These are phyloP conservation scores for Fraxinus paxiana DNA, from an alignment of 305 asterid genomes.

Conservation along the genomic window DNA sequence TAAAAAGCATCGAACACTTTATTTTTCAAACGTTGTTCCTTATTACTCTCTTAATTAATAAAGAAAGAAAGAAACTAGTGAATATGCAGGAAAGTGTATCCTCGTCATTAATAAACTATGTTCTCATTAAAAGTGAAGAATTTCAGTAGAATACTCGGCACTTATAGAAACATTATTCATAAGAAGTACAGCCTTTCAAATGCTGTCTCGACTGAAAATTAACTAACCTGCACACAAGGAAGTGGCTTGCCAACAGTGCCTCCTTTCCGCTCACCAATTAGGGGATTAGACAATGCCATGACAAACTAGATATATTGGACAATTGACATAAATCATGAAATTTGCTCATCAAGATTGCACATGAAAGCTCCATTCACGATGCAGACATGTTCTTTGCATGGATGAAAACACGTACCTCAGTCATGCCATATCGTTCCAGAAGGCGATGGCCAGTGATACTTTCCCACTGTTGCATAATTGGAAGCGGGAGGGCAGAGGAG, in stretches of 20 bases:
- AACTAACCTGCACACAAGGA: slow-evolving; percentile 82
- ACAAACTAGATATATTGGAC: slow-evolving; percentile 56
- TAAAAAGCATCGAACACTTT: not conserved
- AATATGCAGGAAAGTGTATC: not conserved
- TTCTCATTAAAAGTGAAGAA: not conserved
- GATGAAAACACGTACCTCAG: slow-evolving; percentile 53
- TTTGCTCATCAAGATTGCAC: slow-evolving; percentile 7
- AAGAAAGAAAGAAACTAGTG: not conserved
- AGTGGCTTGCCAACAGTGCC: slow-evolving; percentile 95
- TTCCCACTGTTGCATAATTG: slow-evolving; percentile 96
- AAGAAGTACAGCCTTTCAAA: not conserved
- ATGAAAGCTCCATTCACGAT: not conserved
- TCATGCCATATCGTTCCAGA: slow-evolving; percentile 96
- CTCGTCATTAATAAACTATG: not conserved
- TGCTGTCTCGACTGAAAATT: slow-evolving; percentile 5
- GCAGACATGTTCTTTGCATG: not conserved
- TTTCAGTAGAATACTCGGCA: not conserved
- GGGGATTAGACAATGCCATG: slow-evolving; percentile 91
- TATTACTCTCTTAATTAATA: not conserved
- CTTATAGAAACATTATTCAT: not conserved
- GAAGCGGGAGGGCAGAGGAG: slow-evolving; percentile 98
- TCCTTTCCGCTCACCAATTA: slow-evolving; percentile 74
- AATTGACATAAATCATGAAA: slow-evolving; percentile 14
- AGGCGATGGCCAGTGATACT: slow-evolving; percentile 80
- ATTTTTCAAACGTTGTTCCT: not conserved